A percentile compares a stretch with the other conserved stretches of the same genome.
These are phyloP conservation scores for Solanum chiquidenum DNA, from an alignment of 257 asterid genomes.

Conservation along the genomic window DNA sequence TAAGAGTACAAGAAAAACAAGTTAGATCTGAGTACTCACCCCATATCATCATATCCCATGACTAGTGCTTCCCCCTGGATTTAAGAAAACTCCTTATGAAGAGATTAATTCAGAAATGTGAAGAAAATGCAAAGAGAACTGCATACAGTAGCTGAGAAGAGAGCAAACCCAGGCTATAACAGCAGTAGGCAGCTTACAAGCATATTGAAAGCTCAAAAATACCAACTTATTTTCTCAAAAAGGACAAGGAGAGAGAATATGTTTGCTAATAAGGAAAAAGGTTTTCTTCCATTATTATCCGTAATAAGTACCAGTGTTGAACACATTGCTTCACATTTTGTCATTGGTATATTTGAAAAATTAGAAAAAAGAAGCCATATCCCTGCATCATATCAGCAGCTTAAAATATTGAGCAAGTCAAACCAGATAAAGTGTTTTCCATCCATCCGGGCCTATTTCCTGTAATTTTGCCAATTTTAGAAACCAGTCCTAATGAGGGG, in stretches of 20 bases:
- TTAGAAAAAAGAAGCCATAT: neutral
- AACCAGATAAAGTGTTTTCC: neutral
- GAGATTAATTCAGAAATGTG: neutral
- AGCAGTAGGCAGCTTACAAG: neutral
- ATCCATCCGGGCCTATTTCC: neutral
- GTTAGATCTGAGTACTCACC: conserved; percentile 45
- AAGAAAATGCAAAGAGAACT: neutral
- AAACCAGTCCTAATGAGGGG: neutral
- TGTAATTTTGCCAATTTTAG: neutral
- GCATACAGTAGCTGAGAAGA: neutral
- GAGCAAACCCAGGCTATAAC: neutral
- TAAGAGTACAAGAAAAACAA: neutral
- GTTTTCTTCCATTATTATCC: neutral
- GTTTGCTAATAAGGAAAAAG: neutral
- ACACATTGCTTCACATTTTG: neutral
- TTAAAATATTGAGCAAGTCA: neutral
- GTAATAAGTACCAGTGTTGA: neutral
- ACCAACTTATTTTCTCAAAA: neutral
- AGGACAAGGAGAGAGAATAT: neutral
- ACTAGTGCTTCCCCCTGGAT: conserved; percentile 97
- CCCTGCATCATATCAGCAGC: neutral
- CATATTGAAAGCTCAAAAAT: neutral
- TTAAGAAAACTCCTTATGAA: neutral
- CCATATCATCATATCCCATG: conserved; percentile 99
- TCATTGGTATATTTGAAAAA: neutral